Percentiles rank a stretch among this genome's conserved stretches.
Evolutionary conservation across 192 early-diverging fungal genomes (phyloP).

Genomic region (Rhizophlyctis rosea): DNA sequence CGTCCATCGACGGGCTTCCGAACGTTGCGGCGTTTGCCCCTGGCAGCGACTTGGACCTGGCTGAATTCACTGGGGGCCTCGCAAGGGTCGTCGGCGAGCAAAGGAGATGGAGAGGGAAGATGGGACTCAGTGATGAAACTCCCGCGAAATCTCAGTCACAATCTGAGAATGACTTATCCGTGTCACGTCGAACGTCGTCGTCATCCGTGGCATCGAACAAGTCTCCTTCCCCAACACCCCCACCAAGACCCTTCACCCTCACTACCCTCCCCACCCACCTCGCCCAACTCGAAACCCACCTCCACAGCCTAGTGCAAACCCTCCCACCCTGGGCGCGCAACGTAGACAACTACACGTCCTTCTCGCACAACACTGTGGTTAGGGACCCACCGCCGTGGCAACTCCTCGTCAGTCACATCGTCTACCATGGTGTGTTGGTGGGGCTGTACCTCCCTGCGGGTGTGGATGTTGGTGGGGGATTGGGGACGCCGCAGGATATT

Average conservation of each 20-base stretch:
- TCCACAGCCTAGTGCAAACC: conserved; percentile 12
- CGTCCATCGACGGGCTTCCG: conserved; percentile 8
- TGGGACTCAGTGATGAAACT: too few species aligned
- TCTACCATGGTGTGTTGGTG: conserved; percentile 15
- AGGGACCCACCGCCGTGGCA: conserved; percentile 22
- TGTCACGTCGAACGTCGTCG: background rate
- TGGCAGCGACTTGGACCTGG: conserved; percentile 16
- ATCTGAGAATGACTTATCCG: too few species aligned
- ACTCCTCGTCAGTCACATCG: conserved; percentile 19
- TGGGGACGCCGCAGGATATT: too few species aligned
- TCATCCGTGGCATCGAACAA: background rate
- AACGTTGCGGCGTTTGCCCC: conserved; percentile 16
- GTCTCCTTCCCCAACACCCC: background rate
- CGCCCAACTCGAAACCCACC: conserved; percentile 5
- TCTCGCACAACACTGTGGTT: conserved; percentile 1
- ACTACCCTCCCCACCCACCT: background rate
- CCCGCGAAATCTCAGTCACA: too few species aligned
- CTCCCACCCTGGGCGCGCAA: conserved; percentile 19
- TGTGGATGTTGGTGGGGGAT: too few species aligned
- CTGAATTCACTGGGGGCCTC: conserved; percentile 15
- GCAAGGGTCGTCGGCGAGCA: conserved; percentile 9
- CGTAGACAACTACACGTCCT: conserved; percentile 6
- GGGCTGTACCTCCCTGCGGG: conserved; percentile 18
- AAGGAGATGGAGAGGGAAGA: conserved; percentile 11
- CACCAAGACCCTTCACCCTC: background rate